Base-by-base conservation (phyloP, 2,329 filamentous ascomycete species). In the Pseudocercospora pini-densiflorae region DNA sequence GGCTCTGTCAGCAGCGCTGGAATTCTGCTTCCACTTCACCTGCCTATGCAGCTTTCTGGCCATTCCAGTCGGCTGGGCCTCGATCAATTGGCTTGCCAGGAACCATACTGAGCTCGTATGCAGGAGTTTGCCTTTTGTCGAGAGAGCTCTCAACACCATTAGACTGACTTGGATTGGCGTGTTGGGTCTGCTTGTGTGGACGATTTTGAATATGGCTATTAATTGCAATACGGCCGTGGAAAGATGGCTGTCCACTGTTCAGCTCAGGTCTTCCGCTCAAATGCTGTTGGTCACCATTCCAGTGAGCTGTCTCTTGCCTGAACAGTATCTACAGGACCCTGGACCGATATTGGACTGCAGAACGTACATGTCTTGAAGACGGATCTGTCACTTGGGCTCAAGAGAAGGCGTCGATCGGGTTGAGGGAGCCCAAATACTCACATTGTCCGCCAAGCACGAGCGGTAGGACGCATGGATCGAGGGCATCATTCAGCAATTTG, bases 221-320 rank as follows among this genome's bases (percentile, higher is more conserved):
- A 60, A 64, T 49, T 21, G n/a, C 16, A 40, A 2, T 8, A 5
- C 19, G 24, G 7, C 6, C 14, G 36, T 60, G 43, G 54, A 51
- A 49, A 14, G 12, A 24, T 53, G n/a, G 54, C 43, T 64, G 5
- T 47, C n/a, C 31, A 64, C 29, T 21, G 43, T 16, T 43, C 54
- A 64, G 14, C 43, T 29, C 27, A 59, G 16, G 10, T 24, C 55
- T 8, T 64, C 62, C 5, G 43, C 55, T 2, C 62, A 59, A 19
- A 33, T 24, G 54, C 33, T 64, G n/a, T 19, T 64, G 8, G 7
- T 64, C 21, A 36, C 23, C 16, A 54, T 59, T 3, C 62, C 62
- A 4, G 24, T 59, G 3, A 14, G 16, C 5, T 29, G 1, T 3
- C 24, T 64, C 21, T 6, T 64, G 40, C 29, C 49, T 10, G 57